Conservation (phyloP, 495 filamentous ascomycete species). For the Pseudotulostoma volvatum region DNA sequence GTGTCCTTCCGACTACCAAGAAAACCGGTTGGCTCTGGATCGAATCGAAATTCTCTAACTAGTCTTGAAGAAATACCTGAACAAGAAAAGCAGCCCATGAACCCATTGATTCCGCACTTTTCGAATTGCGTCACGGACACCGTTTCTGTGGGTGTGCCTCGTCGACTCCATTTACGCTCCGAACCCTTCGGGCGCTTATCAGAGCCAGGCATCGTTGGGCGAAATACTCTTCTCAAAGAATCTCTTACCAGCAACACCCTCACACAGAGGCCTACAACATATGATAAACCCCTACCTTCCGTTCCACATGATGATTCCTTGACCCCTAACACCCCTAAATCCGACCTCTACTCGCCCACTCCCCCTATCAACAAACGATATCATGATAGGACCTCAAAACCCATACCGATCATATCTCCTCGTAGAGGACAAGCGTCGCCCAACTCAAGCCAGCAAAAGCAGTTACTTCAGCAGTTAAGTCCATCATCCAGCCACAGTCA, state of each 20-base stretch:
- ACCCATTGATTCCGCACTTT: conserved; percentile 28
- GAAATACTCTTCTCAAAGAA: not conserved
- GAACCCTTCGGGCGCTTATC: not conserved
- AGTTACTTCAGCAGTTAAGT: not conserved
- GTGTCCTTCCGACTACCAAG: conserved; percentile 20
- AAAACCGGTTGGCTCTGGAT: conserved; percentile 26
- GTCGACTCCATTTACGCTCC: not conserved
- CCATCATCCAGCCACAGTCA: conserved; percentile 16
- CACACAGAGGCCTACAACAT: not conserved
- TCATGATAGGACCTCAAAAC: conserved; percentile 9
- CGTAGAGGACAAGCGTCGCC: not conserved
- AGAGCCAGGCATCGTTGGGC: not conserved
- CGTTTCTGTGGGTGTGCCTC: not conserved
- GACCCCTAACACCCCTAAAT: too few species aligned
- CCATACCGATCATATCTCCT: conserved; percentile 1
- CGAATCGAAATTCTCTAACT: conserved; percentile 17
- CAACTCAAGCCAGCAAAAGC: not conserved
- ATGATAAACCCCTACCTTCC: too few species aligned
- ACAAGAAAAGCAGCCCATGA: conserved; percentile 8
- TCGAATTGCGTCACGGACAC: conserved; percentile 6
- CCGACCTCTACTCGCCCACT: conserved; percentile 10
- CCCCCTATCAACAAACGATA: conserved; percentile 13
- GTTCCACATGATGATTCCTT: too few species aligned
- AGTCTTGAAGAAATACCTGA: conserved; percentile 15
- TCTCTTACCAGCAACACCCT: not conserved